Conservation (phyloP, 1,139 yeast genomes). For the Yamadazyma atlantica region DNA sequence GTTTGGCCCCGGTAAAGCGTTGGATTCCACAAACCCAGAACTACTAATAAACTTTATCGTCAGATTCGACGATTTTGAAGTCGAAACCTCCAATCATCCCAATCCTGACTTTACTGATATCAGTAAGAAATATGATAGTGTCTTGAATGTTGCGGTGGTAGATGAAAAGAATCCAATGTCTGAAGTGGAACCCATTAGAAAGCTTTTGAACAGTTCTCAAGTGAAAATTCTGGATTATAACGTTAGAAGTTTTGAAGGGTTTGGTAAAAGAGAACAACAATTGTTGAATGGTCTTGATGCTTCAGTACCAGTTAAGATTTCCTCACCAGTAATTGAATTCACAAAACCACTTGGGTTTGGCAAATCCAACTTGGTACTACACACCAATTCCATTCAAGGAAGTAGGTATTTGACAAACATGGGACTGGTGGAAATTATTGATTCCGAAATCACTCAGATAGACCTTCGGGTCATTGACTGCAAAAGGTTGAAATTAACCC, state of each 20-base stretch:
- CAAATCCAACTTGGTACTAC: background rate
- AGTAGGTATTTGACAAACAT: background rate
- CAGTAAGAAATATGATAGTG: background rate
- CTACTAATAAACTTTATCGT: background rate
- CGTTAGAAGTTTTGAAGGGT: background rate
- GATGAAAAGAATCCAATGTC: background rate
- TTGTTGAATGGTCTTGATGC: background rate
- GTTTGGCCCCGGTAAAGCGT: background rate
- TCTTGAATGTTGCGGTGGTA: background rate
- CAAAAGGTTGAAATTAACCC: background rate
- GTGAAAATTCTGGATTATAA: background rate
- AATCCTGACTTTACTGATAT: background rate
- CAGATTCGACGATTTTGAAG: constrained; percentile 1
- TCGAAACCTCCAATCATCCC: background rate
- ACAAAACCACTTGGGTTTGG: background rate
- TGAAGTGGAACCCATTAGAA: background rate
- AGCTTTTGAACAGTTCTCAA: background rate
- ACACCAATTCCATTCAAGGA: background rate
- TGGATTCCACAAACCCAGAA: background rate
- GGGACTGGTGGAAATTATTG: background rate
- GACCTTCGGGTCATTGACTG: background rate
- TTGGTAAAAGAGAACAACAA: background rate
- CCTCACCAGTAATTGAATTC: background rate
- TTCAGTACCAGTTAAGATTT: background rate
- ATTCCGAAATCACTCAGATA: background rate